phyloP scores from a whole-genome alignment of 257 asterid species.

The Jacaranda mimosifolia region DNA sequence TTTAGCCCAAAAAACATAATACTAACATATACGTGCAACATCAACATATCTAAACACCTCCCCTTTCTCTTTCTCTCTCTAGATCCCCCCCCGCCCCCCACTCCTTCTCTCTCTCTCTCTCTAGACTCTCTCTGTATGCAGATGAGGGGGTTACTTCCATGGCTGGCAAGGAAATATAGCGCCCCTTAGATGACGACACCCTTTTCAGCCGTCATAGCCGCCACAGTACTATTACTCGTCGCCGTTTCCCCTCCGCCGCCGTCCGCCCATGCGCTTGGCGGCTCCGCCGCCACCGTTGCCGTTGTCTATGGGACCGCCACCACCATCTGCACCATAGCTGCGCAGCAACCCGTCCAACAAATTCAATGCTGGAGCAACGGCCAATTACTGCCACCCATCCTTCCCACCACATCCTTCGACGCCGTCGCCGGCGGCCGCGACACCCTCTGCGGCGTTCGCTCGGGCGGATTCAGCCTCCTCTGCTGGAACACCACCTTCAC shows the following conservation, averaged over 20 bases:
- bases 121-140: constrained; percentile 35
- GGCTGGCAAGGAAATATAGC: constrained; percentile 25
- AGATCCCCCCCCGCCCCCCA: too few species aligned
- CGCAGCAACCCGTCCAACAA: constrained; percentile 59
- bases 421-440: constrained; percentile 80
- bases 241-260: constrained; percentile 30
- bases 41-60: background rate
- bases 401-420: constrained; percentile 68
- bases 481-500: constrained; percentile 68
- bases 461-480: constrained; percentile 73
- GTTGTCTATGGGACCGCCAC: constrained; percentile 69
- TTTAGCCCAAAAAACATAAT: constrained; percentile 26
- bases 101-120: constrained; percentile 24
- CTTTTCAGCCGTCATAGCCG: constrained; percentile 41
- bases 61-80: constrained; percentile 26
- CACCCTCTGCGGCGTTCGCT: constrained; percentile 74
- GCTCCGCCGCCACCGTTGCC: constrained; percentile 77
- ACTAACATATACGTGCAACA: background rate
- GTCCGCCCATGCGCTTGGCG: constrained; percentile 61
- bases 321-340: constrained; percentile 68
- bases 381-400: constrained; percentile 41
- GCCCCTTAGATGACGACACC: constrained; percentile 64
- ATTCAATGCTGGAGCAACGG: constrained; percentile 82
- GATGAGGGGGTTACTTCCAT: constrained; percentile 53
- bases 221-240: constrained; percentile 31